phyloP scores from a whole-genome alignment of 345 rosid genomes.

The Acer campestre region DNA sequence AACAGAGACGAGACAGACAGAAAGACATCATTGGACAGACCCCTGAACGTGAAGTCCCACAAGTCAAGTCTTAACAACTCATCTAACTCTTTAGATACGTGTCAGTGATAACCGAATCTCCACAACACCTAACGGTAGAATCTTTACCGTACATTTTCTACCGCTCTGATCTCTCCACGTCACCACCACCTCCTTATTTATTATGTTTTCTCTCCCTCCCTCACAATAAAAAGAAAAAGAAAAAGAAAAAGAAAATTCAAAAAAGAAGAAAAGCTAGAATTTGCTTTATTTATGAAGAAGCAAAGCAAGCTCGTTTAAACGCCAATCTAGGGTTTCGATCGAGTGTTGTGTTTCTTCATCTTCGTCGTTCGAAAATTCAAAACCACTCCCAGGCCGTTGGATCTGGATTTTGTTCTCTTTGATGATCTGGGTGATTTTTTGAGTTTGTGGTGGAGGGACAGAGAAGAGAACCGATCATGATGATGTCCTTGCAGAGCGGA shows the following conservation, averaged over 20 bases:
- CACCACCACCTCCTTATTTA: neutral
- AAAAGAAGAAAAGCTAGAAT: neutral
- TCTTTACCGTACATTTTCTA: slow-evolving; percentile 4
- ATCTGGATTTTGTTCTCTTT: slow-evolving; percentile 31
- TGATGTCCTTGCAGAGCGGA: slow-evolving; percentile 64
- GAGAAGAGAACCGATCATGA: slow-evolving; percentile 28
- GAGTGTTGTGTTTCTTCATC: slow-evolving; percentile 7
- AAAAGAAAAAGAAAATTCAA: neutral
- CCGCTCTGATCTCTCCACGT: slow-evolving; percentile 12
- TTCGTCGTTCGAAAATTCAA: neutral
- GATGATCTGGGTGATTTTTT: slow-evolving; percentile 22
- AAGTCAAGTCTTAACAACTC: slow-evolving; percentile 17
- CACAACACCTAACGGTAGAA: slow-evolving; percentile 7
- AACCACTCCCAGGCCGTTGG: neutral
- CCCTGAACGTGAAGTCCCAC: neutral
- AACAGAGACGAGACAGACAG: no score
- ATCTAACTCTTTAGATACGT: slow-evolving; percentile 9
- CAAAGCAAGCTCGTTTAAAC: slow-evolving; percentile 10
- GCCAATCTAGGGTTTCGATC: slow-evolving; percentile 24
- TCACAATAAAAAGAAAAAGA: neutral
- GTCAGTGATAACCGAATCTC: slow-evolving; percentile 18
- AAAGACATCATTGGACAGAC: neutral
- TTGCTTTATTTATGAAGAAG: neutral
- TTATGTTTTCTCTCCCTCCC: neutral
- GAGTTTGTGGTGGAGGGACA: slow-evolving; percentile 7